A percentile compares a stretch with the other conserved stretches of the same genome.
Conservation (phyloP, 1,139 yeast species). For the Spathaspora sp. region DNA sequence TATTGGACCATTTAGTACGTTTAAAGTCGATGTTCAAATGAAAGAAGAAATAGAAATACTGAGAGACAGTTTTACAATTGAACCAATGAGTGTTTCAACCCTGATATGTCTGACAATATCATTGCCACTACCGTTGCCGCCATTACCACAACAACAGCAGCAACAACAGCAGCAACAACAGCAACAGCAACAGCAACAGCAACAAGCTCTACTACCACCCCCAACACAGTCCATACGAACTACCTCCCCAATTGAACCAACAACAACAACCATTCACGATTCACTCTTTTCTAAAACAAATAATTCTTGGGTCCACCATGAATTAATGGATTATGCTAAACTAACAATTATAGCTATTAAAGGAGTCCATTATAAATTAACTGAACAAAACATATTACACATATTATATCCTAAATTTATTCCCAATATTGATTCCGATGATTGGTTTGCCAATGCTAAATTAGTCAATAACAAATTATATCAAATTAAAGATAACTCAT, state of each 20-base stretch:
- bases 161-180: too few relatives aligned
- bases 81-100: neutral
- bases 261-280: constrained; percentile 2
- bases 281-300: constrained; percentile 22
- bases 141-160: constrained; percentile 2
- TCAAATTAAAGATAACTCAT: constrained; percentile 11
- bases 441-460: constrained; percentile 34
- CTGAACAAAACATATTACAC: constrained; percentile 46
- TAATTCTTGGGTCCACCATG: constrained; percentile 36
- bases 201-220: neutral
- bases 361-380: constrained; percentile 37
- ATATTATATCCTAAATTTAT: constrained; percentile 48
- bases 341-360: constrained; percentile 44
- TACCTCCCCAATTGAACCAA: too few relatives aligned
- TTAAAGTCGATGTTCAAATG: constrained; percentile 5
- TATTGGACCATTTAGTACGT: constrained; percentile 35
- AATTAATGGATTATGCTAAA: constrained; percentile 38
- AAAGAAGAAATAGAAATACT: neutral
- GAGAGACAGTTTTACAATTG: neutral
- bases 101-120: neutral
- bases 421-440: constrained; percentile 46
- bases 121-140: neutral
- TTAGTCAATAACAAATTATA: constrained; percentile 20
- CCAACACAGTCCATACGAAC: too few relatives aligned
- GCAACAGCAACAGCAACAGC: too few relatives aligned